Evolutionary conservation across 192 early-diverging fungal genomes (phyloP), one percentile per base, ranked within the genome.

Genomic region (Backusella tuberculispora): DNA sequence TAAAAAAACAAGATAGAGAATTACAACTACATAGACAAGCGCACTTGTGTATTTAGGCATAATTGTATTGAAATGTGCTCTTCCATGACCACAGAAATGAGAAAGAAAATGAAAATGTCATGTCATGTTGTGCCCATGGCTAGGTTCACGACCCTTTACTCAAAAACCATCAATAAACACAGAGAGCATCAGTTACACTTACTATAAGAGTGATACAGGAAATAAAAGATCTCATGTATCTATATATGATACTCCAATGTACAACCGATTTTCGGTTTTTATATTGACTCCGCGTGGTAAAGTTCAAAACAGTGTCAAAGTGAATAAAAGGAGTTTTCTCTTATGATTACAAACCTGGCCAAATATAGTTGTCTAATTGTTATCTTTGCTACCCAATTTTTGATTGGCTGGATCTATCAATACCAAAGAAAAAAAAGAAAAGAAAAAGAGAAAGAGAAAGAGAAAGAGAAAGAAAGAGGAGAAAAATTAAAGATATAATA

Each of bases 261-360:
- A 10, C 21, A 3, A 56, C 50, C 8, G 24, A 24, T 56, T 56
- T 24, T n/a, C n/a, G 24, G 19, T 24, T 56, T n/a, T 7, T 56
- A 24, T 48, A n/a, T 48, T 48, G 19, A 3, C 9, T 0, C 50
- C 0, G 50, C 50, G 3, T 4, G 9, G 19, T 10, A 56, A 17
- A n/a, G 24, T 56, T 21, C 24, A 50, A 50, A 50, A 50, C 48
- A 19, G 48, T 21, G 48, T n/a, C 17, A 47, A 14, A 47, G 46
- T 17, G 13, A 50, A 50, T 50, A 50, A 50, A 50, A n/a, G n/a
- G n/a, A n/a, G 48, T 56, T 56, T 53, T 56, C 50, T 56, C 50
- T 56, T 56, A 21, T 21, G 50, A 56, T 56, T 21, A 56, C 50
- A 56, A 10, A 56, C 19, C 3, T 0, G 8, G 4, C 19, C 21